Conservation (phyloP, 2,329 filamentous ascomycete species). For the Hypoxylon sp. region DNA sequence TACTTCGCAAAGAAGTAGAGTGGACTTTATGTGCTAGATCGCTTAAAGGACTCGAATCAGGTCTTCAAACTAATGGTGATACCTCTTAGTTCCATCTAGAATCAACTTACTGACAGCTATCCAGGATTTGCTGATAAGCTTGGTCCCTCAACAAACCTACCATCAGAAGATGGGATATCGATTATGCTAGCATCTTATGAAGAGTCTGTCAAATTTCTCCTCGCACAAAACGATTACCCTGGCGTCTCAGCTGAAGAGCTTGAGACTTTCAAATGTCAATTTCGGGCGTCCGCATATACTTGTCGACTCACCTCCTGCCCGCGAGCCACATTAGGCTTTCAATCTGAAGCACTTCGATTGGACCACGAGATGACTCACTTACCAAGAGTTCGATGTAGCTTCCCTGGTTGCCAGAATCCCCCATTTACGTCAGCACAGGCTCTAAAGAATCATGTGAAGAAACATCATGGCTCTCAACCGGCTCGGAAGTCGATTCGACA, state of each 20-base stretch:
- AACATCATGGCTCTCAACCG: background rate
- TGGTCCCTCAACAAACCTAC: background rate
- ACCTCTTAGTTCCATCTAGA: background rate
- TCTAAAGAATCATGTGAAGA: background rate
- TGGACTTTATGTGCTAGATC: background rate
- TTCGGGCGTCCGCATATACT: background rate
- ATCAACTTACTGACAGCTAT: background rate
- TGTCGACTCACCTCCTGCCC: conserved; percentile 1
- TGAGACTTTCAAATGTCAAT: background rate
- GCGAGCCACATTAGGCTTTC: background rate
- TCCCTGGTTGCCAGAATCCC: conserved; percentile 1
- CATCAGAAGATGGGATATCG: background rate
- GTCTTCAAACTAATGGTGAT: background rate
- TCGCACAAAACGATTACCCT: background rate
- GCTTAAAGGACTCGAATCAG: background rate
- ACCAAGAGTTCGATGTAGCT: background rate
- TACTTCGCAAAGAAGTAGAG: background rate
- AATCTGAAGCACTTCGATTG: background rate
- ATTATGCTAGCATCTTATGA: background rate
- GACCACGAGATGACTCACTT: conserved; percentile 3
- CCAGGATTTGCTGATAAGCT: background rate
- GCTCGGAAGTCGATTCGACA: conserved; percentile 1
- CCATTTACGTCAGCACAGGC: background rate
- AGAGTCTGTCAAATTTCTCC: background rate
- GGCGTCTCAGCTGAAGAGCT: background rate